Base-by-base conservation (phyloP, 495 filamentous ascomycete genomes). In the Poronia punctata region DNA sequence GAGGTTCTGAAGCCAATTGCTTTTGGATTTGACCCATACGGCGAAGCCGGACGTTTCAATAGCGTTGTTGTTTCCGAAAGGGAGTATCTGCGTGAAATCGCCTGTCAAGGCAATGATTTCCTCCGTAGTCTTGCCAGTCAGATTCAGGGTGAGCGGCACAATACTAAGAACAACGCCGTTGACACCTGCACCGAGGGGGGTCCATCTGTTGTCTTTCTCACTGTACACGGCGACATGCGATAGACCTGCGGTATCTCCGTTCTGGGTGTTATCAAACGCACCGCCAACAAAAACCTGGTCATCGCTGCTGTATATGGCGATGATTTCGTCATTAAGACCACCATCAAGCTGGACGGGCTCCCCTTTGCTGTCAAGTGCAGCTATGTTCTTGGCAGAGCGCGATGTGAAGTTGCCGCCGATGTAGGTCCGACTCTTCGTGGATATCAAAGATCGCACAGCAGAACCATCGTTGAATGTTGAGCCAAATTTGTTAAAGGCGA, bases 1-100 rank as follows among this genome's bases (percentile, higher is more conserved):
- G 27, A 97, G 65, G 48, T 88, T 90, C 59, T 86, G 78, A 16
- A 97, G 65, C 92, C 92, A 99, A 54, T 93, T 87, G 27, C 78
- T 75, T 34, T 71, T 74, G 4, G 88, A 92, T 15, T 88, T 87
- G n/a, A 97, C 83, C 92, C 92, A 99, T 17, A 96, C 67, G 20
- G 84, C 92, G 54, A 97, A 89, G 1, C 88, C 86, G 34, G 74
- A 56, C 2, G 79, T 82, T 9, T 72, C 50, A 8, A 79, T 61
- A n/a, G 76, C 72, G 8, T 70, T 50, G 46, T 78, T 82, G 36
- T 65, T 67, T 28, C 65, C 79, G 53, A 83, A 88, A 3, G 76
- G 72, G 14, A 80, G 64, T 18, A 95, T 72, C 43, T 77, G 65
- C 16, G 74, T 68, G 58, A 99, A 99, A 50, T 79, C 70, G 17